These are phyloP conservation scores for Ambrosia artemisiifolia DNA, from an alignment of 129 eudicot genomes.

Conservation along the genomic window DNA sequence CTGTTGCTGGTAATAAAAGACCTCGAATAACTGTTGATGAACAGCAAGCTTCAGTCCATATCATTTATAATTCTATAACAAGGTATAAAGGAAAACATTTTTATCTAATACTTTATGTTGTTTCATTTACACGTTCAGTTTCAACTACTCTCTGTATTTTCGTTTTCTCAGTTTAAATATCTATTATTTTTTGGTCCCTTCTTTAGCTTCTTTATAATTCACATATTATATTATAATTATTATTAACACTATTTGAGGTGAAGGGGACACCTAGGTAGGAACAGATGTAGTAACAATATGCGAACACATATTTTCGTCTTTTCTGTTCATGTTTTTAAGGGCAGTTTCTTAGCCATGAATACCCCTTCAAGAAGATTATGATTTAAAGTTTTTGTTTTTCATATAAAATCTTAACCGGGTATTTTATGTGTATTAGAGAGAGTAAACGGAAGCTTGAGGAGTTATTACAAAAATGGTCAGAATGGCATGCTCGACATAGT, in stretches of 20 bases:
- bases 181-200: background rate
- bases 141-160: background rate
- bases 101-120: conserved; percentile 8
- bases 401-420: conserved; percentile 12
- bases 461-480: conserved; percentile 86
- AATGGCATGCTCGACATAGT: conserved; percentile 67
- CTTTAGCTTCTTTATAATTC: background rate
- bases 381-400: background rate
- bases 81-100: conserved; percentile 45
- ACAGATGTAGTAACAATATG: conserved; percentile 9
- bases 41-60: conserved; percentile 79
- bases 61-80: conserved; percentile 59
- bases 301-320: background rate
- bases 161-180: background rate
- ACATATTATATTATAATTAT: conserved; percentile 2
- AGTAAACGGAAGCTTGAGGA: conserved; percentile 87
- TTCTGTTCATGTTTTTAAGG: conserved; percentile 1
- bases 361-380: background rate
- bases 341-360: conserved; percentile 1
- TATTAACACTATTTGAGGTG: background rate
- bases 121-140: conserved; percentile 6
- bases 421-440: conserved; percentile 48
- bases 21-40: conserved; percentile 66
- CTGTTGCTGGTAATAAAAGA: conserved; percentile 71
- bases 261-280: conserved; percentile 19